These are phyloP conservation scores for Cercospora sojina DNA, from an alignment of 2,329 filamentous ascomycete species.

Conservation along the genomic window DNA sequence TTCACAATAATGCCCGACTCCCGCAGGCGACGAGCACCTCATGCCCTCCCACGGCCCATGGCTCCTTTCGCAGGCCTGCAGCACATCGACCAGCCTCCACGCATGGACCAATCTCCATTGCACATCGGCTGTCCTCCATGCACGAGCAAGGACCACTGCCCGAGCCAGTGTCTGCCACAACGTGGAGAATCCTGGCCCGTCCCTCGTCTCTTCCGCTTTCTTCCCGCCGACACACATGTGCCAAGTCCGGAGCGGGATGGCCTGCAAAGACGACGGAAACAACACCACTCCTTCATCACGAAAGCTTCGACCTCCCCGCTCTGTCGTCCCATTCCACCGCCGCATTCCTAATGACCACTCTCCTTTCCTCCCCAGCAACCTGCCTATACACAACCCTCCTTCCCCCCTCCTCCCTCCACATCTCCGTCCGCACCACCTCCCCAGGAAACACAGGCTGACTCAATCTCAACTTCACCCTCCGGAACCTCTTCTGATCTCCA, in stretches of 20 bases:
- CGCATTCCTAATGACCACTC: not conserved
- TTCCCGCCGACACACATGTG: not conserved
- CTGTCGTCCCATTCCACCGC: not conserved
- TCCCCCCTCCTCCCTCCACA: not conserved
- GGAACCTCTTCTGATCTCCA: not conserved
- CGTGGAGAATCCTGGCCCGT: conserved; percentile 2
- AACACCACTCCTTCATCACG: not conserved
- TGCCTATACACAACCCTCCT: not conserved
- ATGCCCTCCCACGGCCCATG: not conserved
- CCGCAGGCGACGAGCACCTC: not conserved
- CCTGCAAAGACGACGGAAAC: too few species aligned
- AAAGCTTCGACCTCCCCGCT: not conserved
- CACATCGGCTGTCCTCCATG: not conserved
- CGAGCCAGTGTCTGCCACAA: not conserved
- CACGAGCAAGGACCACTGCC: not conserved
- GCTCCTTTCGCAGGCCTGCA: too few species aligned
- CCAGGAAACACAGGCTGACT: not conserved
- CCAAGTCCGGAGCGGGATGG: not conserved
- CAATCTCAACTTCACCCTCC: not conserved
- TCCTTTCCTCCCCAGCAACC: not conserved
- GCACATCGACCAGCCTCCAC: too few species aligned
- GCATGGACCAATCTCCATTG: too few species aligned
- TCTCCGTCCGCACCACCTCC: not conserved
- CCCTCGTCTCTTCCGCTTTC: not conserved
- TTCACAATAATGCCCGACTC: not conserved